A percentile compares a stretch with the other conserved stretches of the same genome.
phyloP scores from a whole-genome alignment of 495 filamentous ascomycete genomes.

The Hypoxylon rickii region DNA sequence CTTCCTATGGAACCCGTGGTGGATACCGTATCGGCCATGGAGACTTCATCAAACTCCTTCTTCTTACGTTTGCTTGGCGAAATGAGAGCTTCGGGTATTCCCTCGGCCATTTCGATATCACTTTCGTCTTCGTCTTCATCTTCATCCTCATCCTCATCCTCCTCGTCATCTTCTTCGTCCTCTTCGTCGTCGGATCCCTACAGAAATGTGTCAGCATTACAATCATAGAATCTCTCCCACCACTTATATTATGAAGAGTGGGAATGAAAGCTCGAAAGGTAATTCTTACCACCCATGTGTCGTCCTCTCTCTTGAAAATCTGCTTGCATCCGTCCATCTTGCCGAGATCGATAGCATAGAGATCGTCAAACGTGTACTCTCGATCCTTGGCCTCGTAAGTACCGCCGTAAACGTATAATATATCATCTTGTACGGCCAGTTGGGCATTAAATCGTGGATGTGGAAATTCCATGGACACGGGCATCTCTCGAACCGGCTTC shows the following conservation, averaged over 20 bases:
- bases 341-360: conserved; percentile 88
- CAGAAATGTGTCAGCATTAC: conserved; percentile 31
- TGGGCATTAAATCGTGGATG: conserved; percentile 88
- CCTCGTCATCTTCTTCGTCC: conserved; percentile 69
- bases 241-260: background rate
- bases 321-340: conserved; percentile 91
- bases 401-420: conserved; percentile 89
- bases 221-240: background rate
- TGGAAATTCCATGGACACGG: conserved; percentile 74
- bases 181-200: conserved; percentile 69
- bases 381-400: conserved; percentile 93
- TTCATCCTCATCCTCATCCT: conserved; percentile 70
- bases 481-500: conserved; percentile 55
- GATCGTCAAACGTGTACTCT: conserved; percentile 92
- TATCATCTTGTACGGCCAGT: conserved; percentile 87
- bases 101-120: conserved; percentile 50
- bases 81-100: conserved; percentile 39
- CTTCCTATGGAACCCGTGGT: conserved; percentile 41
- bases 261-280: background rate
- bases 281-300: conserved; percentile 74
- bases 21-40: conserved; percentile 41
- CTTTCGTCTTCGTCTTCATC: conserved; percentile 69
- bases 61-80: conserved; percentile 54
- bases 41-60: conserved; percentile 48
- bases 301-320: conserved; percentile 80